phyloP scores from a whole-genome alignment of 2,329 filamentous ascomycete genomes.

The Fusarium illudens region DNA sequence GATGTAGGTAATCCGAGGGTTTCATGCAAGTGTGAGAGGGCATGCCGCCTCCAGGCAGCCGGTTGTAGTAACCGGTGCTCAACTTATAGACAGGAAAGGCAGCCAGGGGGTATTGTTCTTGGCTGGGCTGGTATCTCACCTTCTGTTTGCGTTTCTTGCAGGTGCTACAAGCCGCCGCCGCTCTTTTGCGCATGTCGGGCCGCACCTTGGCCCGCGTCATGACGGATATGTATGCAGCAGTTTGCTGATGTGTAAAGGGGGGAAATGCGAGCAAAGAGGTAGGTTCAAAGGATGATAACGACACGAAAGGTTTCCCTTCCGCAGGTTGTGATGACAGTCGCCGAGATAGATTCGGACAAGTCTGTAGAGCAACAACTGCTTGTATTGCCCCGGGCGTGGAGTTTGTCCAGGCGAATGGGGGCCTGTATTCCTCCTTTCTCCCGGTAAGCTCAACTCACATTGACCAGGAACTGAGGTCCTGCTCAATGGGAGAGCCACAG shows the following conservation, averaged over 20 bases:
- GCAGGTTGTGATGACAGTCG: not conserved
- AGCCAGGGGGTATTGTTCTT: not conserved
- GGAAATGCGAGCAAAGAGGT: not conserved
- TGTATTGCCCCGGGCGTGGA: not conserved
- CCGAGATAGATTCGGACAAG: not conserved
- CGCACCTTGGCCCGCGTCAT: constrained; percentile 65
- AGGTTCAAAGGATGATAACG: not conserved
- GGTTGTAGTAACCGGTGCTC: not conserved
- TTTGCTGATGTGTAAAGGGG: not conserved
- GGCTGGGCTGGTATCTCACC: constrained; percentile 51
- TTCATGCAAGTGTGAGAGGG: not conserved
- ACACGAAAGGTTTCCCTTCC: not conserved
- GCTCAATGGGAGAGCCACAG: not conserved
- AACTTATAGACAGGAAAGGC: not conserved
- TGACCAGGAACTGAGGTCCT: not conserved
- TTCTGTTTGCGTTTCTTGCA: constrained; percentile 75
- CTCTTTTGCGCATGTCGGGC: constrained; percentile 69
- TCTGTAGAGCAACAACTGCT: not conserved
- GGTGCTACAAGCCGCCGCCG: constrained; percentile 69
- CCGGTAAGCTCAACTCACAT: not conserved
- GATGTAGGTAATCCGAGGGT: not conserved
- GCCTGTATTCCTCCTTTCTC: not conserved
- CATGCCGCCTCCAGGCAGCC: not conserved
- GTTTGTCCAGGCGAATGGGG: not conserved
- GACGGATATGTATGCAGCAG: constrained; percentile 14